Percentiles rank a stretch among this genome's conserved stretches.
Conservation (phyloP, 78 protist species). For the Monocercomonoides exilis region DNA sequence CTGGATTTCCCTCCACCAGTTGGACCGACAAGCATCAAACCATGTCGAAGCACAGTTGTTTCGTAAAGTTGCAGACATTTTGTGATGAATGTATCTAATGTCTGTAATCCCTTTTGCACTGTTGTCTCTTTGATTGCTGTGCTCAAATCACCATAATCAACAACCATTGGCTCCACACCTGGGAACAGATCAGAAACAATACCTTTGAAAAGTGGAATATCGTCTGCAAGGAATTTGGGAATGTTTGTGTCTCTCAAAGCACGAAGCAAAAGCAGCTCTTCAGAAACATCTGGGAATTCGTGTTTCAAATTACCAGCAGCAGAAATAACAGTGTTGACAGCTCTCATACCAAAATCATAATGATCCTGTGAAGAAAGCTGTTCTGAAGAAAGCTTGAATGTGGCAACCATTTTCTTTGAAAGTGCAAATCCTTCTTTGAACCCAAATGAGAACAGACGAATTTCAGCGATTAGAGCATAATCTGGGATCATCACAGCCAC, state of each 20-base stretch:
- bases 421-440: constrained; percentile 41
- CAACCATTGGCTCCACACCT: background rate
- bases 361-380: constrained; percentile 67
- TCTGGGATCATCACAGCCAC: constrained; percentile 89
- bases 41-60: constrained; percentile 63
- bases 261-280: constrained; percentile 61
- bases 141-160: constrained; percentile 29
- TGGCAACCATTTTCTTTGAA: constrained; percentile 49
- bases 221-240: constrained; percentile 67
- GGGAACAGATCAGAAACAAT: constrained; percentile 63
- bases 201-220: constrained; percentile 48
- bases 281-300: constrained; percentile 31
- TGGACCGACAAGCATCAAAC: constrained; percentile 82
- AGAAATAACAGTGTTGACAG: constrained; percentile 63
- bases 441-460: constrained; percentile 69
- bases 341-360: constrained; percentile 82
- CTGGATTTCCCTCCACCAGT: constrained; percentile 74
- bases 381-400: constrained; percentile 63
- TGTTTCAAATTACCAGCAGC: constrained; percentile 68
- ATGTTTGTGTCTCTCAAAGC: constrained; percentile 78
- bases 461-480: constrained; percentile 81
- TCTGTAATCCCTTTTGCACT: constrained; percentile 20
- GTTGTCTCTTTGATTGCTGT: constrained; percentile 7
- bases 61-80: constrained; percentile 68
- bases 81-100: constrained; percentile 32